Evolutionary conservation across 2,329 filamentous ascomycete species (phyloP), one percentile per base, ranked within the genome.

Genomic region (Cladosporium phlei): DNA sequence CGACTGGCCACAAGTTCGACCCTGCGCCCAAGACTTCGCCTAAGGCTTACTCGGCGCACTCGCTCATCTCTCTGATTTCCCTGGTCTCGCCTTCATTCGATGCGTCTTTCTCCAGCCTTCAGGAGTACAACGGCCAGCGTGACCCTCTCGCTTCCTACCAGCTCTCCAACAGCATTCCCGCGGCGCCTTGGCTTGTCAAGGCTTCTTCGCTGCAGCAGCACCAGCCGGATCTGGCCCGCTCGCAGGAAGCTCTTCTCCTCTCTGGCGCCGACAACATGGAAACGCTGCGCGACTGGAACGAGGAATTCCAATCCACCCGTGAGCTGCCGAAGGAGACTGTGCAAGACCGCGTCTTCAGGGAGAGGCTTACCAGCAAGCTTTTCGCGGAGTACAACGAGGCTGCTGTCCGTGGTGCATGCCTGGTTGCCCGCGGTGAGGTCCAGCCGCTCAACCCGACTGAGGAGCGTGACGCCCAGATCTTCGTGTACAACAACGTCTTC

Each of bases 401-500:
- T 37, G 93, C 94, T 47, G 86, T 89, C 30, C 83, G 88, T 52
- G 93, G 93, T 52, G 91, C 93, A 24, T 86, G 96, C 35, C 75
- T 97, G 56, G 91, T 98, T 45, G 91, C 90, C 19, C 80, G 88
- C 48, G 93, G 93, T 45, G 93, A 98, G 66, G 86, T 98, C 53
- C 83, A 89, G 16, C 88, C 93, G 5, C 72, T 98, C 46, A 98
- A 98, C 71, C 94, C 93, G 5, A 97, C 91, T 0, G 93, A 98
- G 70, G 83, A 78, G 53, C 81, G 78, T 56, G 91, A 98, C 66
- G 93, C 93, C 3, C 93, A 98, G 66, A 98, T 98, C 55, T 98
- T 95, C 61, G 91, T 98, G 19, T 96, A 97, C 75, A 97, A 97
- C 76, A 98, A 98, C 69, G 89, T 98, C 56, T 98, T 98, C 74